Evolutionary conservation across 2,329 filamentous ascomycete species (phyloP).

Genomic region (Cercospora sp.): DNA sequence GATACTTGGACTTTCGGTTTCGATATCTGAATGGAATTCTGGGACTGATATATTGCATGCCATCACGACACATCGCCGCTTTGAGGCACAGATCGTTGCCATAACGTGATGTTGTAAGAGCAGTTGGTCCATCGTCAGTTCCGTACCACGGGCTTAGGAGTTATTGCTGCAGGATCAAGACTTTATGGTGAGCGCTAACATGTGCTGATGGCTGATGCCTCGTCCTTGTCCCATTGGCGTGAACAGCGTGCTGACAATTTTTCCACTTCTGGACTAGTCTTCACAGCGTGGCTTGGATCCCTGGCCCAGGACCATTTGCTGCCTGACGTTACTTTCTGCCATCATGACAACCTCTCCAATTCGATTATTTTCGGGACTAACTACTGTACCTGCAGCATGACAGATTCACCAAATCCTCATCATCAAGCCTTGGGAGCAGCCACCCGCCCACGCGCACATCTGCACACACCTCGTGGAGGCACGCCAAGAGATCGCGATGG

Average conservation of each 20-base stretch:
- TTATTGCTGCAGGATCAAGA: too few species aligned
- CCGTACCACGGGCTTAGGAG: too few species aligned
- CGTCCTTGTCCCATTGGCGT: neutral
- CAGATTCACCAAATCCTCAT: neutral
- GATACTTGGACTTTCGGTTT: neutral
- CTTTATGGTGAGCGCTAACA: neutral
- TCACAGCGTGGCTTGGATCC: neutral
- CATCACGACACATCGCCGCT: neutral
- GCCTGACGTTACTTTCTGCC: neutral
- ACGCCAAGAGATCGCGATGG: neutral
- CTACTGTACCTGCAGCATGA: neutral
- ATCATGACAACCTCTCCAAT: neutral
- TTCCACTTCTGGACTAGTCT: neutral
- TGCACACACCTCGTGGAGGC: neutral
- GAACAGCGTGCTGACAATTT: neutral
- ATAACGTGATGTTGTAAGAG: neutral
- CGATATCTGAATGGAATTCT: too few species aligned
- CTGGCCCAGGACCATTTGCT: neutral
- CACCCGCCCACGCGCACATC: neutral
- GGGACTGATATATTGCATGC: neutral
- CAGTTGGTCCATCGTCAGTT: neutral
- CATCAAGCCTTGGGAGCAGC: neutral
- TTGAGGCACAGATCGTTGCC: neutral
- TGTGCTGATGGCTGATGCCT: neutral
- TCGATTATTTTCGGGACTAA: neutral